A percentile compares a stretch with the other conserved stretches of the same genome.
phyloP scores from a whole-genome alignment of 208 protist genomes.

The Spironucleus salmonicida region DNA sequence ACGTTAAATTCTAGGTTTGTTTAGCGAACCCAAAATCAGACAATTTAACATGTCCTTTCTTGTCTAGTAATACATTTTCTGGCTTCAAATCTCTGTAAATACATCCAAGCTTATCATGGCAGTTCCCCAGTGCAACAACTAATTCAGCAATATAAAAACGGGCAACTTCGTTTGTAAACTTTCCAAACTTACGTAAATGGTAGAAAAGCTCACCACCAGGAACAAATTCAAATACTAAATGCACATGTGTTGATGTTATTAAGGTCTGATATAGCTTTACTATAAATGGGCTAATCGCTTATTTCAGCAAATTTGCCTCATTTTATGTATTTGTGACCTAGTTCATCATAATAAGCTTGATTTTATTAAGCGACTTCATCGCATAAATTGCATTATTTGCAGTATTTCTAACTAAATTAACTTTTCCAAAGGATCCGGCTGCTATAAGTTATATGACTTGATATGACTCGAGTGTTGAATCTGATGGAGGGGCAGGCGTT shows the following conservation, averaged over 20 bases:
- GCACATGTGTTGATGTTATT: slow-evolving; percentile 51
- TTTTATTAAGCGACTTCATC: slow-evolving; percentile 55
- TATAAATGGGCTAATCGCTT: slow-evolving; percentile 48
- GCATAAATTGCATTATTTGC: too few relatives aligned
- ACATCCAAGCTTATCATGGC: slow-evolving; percentile 38
- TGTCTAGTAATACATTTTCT: slow-evolving; percentile 33
- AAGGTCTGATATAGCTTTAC: slow-evolving; percentile 52
- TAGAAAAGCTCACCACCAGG: slow-evolving; percentile 54
- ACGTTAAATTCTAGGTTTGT: slow-evolving; percentile 10
- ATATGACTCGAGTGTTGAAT: too few relatives aligned
- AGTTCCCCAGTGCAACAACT: slow-evolving; percentile 48
- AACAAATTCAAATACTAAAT: slow-evolving; percentile 55
- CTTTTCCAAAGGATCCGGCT: too few relatives aligned
- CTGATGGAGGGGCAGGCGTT: too few relatives aligned
- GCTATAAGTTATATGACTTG: too few relatives aligned
- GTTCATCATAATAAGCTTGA: slow-evolving; percentile 42
- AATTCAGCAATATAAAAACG: slow-evolving; percentile 51
- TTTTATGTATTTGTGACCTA: slow-evolving; percentile 43
- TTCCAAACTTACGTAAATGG: slow-evolving; percentile 40
- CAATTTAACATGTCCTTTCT: slow-evolving; percentile 31
- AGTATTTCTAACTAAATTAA: too few relatives aligned
- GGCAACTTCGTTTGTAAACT: slow-evolving; percentile 19
- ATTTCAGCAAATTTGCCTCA: slow-evolving; percentile 39
- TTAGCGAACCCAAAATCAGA: slow-evolving; percentile 42
- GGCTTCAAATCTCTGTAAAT: slow-evolving; percentile 37